phyloP scores from a whole-genome alignment of 2,329 filamentous ascomycete genomes.

The Aureobasidium uvarum region DNA sequence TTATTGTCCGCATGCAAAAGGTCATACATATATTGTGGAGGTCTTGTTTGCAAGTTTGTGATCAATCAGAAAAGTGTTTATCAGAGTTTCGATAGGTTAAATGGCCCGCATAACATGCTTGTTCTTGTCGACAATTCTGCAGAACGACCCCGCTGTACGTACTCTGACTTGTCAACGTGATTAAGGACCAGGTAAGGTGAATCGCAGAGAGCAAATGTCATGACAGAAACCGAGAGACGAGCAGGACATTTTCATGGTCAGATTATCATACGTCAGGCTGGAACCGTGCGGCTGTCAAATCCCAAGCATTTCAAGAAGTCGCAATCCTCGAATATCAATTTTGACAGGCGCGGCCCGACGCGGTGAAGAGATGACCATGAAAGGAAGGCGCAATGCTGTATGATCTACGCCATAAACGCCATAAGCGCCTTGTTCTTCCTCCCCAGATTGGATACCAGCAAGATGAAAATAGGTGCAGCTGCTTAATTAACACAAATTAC shows the following conservation, averaged over 20 bases:
- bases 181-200: background rate
- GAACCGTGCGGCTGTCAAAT: background rate
- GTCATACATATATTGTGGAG: background rate
- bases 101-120: background rate
- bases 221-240: no score
- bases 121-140: background rate
- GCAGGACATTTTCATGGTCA: background rate
- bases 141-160: background rate
- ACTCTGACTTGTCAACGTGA: background rate
- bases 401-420: background rate
- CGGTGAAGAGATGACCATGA: background rate
- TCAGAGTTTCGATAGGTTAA: slow-evolving; percentile 1
- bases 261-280: background rate
- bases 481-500: background rate
- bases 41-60: background rate
- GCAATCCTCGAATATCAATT: background rate
- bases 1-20: background rate
- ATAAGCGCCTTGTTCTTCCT: background rate
- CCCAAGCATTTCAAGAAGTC: background rate
- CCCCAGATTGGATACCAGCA: slow-evolving; percentile 5
- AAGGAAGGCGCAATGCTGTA: slow-evolving; percentile 1
- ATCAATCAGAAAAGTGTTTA: background rate
- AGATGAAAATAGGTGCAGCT: slow-evolving; percentile 1
- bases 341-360: slow-evolving; percentile 5
- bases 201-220: background rate